phyloP scores from a whole-genome alignment of 768 basidiomycete species.

The Lentinula guzmanii region DNA sequence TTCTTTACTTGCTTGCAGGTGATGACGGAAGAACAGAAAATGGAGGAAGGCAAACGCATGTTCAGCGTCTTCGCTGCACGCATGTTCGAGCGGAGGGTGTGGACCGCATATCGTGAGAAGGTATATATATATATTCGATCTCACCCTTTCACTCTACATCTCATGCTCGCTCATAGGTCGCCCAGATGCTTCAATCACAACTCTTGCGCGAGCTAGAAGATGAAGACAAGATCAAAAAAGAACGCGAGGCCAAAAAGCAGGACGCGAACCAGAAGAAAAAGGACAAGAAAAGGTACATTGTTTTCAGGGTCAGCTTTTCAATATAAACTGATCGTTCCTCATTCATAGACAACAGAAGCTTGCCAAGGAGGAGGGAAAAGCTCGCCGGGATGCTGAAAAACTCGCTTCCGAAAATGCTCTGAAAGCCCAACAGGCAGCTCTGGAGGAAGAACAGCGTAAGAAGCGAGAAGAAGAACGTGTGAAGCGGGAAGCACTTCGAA shows the following conservation, averaged over 20 bases:
- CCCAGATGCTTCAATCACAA: constrained; percentile 91
- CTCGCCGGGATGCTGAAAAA: constrained; percentile 75
- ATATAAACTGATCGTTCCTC: background rate
- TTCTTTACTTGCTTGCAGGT: constrained; percentile 31
- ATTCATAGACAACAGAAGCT: constrained; percentile 75
- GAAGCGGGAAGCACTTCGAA: constrained; percentile 69
- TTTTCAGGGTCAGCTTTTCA: background rate
- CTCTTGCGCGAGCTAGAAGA: constrained; percentile 93
- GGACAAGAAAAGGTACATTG: constrained; percentile 77
- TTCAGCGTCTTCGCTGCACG: constrained; percentile 99
- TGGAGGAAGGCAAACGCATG: constrained; percentile 99
- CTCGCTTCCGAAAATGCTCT: constrained; percentile 79
- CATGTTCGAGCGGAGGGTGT: constrained; percentile 98
- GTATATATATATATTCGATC: background rate
- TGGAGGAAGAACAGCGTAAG: constrained; percentile 77
- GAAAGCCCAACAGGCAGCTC: constrained; percentile 69
- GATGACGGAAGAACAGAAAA: constrained; percentile 95
- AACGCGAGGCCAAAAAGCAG: constrained; percentile 89
- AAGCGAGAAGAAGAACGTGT: constrained; percentile 84
- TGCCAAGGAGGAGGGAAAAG: constrained; percentile 89
- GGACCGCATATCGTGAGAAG: constrained; percentile 93
- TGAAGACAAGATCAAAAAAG: constrained; percentile 82
- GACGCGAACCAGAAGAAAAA: constrained; percentile 99
- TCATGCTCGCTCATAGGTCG: constrained; percentile 39
- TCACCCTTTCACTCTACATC: background rate